Conservation (phyloP, 495 filamentous ascomycete species). For the Aspergillus bridgeri region DNA sequence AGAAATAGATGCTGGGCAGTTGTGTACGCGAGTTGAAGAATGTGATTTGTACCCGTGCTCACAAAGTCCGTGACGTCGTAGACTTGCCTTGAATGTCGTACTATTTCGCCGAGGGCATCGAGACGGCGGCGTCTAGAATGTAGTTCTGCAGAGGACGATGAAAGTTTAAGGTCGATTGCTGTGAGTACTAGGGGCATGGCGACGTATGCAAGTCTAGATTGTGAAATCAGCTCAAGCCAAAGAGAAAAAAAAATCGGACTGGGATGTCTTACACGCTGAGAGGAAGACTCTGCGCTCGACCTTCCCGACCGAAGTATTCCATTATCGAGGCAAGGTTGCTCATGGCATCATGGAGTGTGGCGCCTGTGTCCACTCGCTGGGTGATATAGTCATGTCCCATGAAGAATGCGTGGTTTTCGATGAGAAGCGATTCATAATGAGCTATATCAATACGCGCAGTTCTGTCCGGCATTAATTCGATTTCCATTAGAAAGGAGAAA, state of each 20-base stretch:
- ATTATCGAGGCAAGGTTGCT: slow-evolving; percentile 22
- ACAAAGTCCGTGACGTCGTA: slow-evolving; percentile 37
- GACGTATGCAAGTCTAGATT: slow-evolving; percentile 26
- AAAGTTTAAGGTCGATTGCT: slow-evolving; percentile 36
- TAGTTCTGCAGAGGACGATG: slow-evolving; percentile 20
- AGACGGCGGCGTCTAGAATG: slow-evolving; percentile 20
- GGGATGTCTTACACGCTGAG: slow-evolving; percentile 28
- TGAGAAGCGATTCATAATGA: slow-evolving; percentile 24
- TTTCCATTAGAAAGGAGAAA: not conserved
- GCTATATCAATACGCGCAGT: slow-evolving; percentile 28
- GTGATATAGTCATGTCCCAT: slow-evolving; percentile 14
- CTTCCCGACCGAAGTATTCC: slow-evolving; percentile 31
- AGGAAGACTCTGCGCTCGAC: slow-evolving; percentile 23
- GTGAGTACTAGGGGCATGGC: slow-evolving; percentile 34
- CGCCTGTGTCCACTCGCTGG: slow-evolving; percentile 15
- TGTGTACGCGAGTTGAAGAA: slow-evolving; percentile 30
- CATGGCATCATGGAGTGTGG: slow-evolving; percentile 22
- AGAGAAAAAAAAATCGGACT: not conserved
- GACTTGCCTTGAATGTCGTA: slow-evolving; percentile 27
- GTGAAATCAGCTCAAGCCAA: not conserved
- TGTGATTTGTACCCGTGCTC: slow-evolving; percentile 28
- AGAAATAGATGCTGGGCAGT: slow-evolving; percentile 31
- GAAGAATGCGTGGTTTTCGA: slow-evolving; percentile 23
- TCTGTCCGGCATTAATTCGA: slow-evolving; percentile 3
- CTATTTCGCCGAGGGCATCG: slow-evolving; percentile 26